Conservation (phyloP, 805 yeast genomes). For the Suhomyces canberraensis region DNA sequence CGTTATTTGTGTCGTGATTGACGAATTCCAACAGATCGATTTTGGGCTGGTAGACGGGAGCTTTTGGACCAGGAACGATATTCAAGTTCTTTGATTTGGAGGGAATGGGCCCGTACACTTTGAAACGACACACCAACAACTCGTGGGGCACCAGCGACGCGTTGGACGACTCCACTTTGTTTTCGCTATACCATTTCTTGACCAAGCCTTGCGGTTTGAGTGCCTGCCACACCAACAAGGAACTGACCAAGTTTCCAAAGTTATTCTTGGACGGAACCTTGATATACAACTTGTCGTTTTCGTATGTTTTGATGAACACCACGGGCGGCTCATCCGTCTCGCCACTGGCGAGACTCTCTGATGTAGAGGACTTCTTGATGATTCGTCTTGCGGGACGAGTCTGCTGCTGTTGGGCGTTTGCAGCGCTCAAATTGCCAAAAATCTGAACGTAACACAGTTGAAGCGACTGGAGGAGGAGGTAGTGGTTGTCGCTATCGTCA, state of each 20-base stretch:
- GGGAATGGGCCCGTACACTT: constrained; percentile 62
- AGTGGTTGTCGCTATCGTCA: constrained; percentile 28
- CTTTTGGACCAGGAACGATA: constrained; percentile 35
- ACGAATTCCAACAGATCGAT: constrained; percentile 8
- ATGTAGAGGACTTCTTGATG: constrained; percentile 3
- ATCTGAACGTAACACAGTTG: constrained; percentile 42
- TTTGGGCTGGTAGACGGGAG: constrained; percentile 29
- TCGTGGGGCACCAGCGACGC: constrained; percentile 26
- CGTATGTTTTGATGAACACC: constrained; percentile 39
- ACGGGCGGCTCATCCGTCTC: constrained; percentile 31
- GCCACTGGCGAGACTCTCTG: not conserved
- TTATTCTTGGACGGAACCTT: constrained; percentile 32
- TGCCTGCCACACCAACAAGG: constrained; percentile 56
- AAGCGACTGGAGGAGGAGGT: constrained; percentile 30
- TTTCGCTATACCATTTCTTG: constrained; percentile 50
- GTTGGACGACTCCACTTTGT: constrained; percentile 26
- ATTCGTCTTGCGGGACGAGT: constrained; percentile 6
- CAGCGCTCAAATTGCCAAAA: constrained; percentile 20
- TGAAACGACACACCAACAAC: constrained; percentile 60
- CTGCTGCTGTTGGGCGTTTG: constrained; percentile 6
- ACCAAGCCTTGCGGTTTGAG: constrained; percentile 51
- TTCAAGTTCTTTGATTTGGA: constrained; percentile 35
- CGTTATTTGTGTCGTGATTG: constrained; percentile 1
- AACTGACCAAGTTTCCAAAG: constrained; percentile 43
- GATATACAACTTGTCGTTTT: constrained; percentile 36